Evolutionary conservation across 306 rosid genomes (phyloP).

Genomic region (Urtica urens): DNA sequence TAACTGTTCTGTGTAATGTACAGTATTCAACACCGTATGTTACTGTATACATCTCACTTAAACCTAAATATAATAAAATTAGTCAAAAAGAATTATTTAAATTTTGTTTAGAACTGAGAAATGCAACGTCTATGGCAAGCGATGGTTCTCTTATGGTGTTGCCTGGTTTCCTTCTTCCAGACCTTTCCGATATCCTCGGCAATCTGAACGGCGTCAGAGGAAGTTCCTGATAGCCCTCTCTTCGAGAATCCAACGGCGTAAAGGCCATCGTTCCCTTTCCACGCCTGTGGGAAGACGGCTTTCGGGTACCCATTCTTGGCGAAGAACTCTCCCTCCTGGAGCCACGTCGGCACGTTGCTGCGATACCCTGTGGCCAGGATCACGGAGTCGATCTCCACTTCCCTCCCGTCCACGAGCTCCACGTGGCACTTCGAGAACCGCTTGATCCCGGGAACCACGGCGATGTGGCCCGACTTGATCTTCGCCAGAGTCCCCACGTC

Average conservation of each 20-base stretch:
- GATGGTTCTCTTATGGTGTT: conserved; percentile 36
- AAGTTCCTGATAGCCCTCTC: conserved; percentile 84
- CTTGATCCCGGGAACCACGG: conserved; percentile 62
- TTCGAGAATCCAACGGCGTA: conserved; percentile 91
- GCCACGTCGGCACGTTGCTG: conserved; percentile 97
- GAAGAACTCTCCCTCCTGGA: conserved; percentile 83
- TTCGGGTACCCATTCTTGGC: conserved; percentile 75
- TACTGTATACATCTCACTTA: conserved; percentile 8
- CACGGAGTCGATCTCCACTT: conserved; percentile 43
- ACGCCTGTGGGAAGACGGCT: conserved; percentile 60
- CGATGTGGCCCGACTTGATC: conserved; percentile 71
- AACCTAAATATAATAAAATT: conserved; percentile 14
- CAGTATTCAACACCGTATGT: conserved; percentile 14
- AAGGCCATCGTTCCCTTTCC: conserved; percentile 83
- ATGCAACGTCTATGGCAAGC: conserved; percentile 74
- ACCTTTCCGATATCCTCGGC: conserved; percentile 62
- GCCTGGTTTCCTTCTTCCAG: conserved; percentile 67
- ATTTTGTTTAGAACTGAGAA: conserved; percentile 50
- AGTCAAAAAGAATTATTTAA: background rate
- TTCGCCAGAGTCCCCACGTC: conserved; percentile 70
- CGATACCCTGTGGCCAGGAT: conserved; percentile 83
- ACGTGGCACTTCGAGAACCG: conserved; percentile 27
- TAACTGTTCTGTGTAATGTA: conserved; percentile 16
- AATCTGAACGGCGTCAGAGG: conserved; percentile 66
- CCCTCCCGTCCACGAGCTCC: conserved; percentile 53